A percentile compares a stretch with the other conserved stretches of the same genome.
Evolutionary conservation across 2,329 filamentous ascomycete genomes (phyloP).

Genomic region (Biscogniauxia marginata): DNA sequence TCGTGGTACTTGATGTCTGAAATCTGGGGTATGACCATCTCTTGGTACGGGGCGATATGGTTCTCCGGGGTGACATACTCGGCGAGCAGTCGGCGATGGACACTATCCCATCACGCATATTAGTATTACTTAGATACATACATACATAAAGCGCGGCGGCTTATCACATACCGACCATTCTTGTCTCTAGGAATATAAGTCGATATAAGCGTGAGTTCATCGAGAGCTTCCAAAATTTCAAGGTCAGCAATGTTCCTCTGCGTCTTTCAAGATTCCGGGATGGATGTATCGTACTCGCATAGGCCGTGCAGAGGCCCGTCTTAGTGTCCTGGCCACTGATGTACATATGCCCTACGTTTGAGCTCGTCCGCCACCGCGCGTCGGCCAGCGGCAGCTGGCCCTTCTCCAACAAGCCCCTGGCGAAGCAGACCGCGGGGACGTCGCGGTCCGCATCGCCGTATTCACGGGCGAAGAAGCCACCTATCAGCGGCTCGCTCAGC

Average conservation of each 20-base stretch:
- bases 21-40: conserved; percentile 39
- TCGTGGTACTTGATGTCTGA: conserved; percentile 49
- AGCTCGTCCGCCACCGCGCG: conserved; percentile 22
- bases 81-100: conserved; percentile 20
- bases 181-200: conserved; percentile 44
- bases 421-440: conserved; percentile 38
- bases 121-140: too few relatives aligned
- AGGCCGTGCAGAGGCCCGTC: conserved; percentile 42
- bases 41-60: conserved; percentile 21
- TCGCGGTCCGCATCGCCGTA: conserved; percentile 28
- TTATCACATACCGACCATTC: conserved; percentile 42
- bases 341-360: conserved; percentile 41
- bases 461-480: conserved; percentile 36
- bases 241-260: not conserved
- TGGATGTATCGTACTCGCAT: conserved; percentile 40
- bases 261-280: not conserved
- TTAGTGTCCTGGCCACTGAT: conserved; percentile 39
- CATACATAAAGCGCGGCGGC: too few relatives aligned
- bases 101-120: conserved; percentile 10
- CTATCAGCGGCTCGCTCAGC: conserved; percentile 31
- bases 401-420: conserved; percentile 38
- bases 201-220: conserved; percentile 36
- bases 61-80: conserved; percentile 13
- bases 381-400: conserved; percentile 39
- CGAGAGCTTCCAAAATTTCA: conserved; percentile 31